Percentiles rank a stretch among this genome's conserved stretches.
Conservation (phyloP, 1,284 basidiomycete genomes). For the Fomitopsis pinicola region DNA sequence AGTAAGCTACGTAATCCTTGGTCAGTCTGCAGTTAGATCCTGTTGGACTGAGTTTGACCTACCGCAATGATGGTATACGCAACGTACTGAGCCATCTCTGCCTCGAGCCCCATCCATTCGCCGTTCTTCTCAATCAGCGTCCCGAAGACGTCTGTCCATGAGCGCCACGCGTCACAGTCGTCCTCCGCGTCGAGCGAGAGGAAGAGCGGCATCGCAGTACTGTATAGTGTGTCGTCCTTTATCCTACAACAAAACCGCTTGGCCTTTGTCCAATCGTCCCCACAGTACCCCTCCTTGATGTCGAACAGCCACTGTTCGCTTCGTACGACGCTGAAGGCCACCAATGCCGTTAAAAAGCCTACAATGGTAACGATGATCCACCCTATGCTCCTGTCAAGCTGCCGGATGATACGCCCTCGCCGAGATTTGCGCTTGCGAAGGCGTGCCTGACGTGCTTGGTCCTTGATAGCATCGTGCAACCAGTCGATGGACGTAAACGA, state of each 20-base stretch:
- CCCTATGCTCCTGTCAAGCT: constrained; percentile 79
- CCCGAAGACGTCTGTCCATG: constrained; percentile 60
- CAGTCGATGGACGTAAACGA: constrained; percentile 85
- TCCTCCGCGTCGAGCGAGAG: constrained; percentile 29
- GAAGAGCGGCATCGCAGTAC: constrained; percentile 3
- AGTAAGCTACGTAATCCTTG: constrained; percentile 41
- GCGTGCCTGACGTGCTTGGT: constrained; percentile 73
- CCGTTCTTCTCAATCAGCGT: constrained; percentile 20
- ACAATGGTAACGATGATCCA: constrained; percentile 91
- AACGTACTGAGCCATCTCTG: constrained; percentile 60
- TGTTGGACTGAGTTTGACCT: constrained; percentile 23
- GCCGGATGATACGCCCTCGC: constrained; percentile 67
- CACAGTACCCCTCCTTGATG: constrained; percentile 89
- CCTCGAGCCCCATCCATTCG: constrained; percentile 24
- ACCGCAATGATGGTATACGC: constrained; percentile 80
- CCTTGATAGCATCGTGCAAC: constrained; percentile 92
- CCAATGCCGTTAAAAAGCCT: constrained; percentile 78
- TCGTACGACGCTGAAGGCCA: constrained; percentile 86
- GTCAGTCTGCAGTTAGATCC: constrained; percentile 3
- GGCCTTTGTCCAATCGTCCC: constrained; percentile 66
- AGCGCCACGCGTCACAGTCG: constrained; percentile 68
- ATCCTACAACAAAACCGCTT: constrained; percentile 77
- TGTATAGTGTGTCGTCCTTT: constrained; percentile 23
- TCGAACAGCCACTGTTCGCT: constrained; percentile 93
- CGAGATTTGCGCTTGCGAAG: constrained; percentile 65